These are phyloP conservation scores for Pseudonitzschia multistriata DNA, from an alignment of 108 stramenopile genomes.

Conservation along the genomic window DNA sequence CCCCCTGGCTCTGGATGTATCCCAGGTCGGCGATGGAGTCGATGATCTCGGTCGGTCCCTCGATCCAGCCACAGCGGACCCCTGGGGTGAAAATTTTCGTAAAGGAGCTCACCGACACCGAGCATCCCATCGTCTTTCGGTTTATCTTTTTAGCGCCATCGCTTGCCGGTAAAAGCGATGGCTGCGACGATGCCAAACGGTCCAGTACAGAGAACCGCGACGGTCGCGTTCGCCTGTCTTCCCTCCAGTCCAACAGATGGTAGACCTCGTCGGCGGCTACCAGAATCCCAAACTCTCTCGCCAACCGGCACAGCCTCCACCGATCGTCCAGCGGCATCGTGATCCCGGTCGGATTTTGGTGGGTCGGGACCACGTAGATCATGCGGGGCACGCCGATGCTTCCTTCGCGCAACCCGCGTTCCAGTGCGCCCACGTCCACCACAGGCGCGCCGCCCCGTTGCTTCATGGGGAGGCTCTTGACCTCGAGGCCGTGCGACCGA, in stretches of 20 bases:
- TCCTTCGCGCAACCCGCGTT: constrained; percentile 35
- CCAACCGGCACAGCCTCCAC: constrained; percentile 40
- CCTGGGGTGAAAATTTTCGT: constrained; percentile 74
- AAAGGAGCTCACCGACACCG: constrained; percentile 69
- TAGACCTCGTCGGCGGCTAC: constrained; percentile 74
- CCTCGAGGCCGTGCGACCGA: constrained; percentile 43
- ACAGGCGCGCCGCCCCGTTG: constrained; percentile 6
- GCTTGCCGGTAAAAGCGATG: background rate
- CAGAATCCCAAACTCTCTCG: constrained; percentile 44
- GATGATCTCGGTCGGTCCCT: constrained; percentile 52
- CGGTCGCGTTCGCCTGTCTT: constrained; percentile 29
- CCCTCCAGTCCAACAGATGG: constrained; percentile 66
- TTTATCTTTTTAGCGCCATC: background rate
- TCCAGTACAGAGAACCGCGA: constrained; percentile 51
- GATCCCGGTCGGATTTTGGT: constrained; percentile 69
- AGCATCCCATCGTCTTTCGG: constrained; percentile 47
- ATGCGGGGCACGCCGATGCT: constrained; percentile 28
- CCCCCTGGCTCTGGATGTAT: constrained; percentile 68
- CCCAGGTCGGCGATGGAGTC: constrained; percentile 41
- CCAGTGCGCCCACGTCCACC: constrained; percentile 50
- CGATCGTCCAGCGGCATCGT: constrained; percentile 52
- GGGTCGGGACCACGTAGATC: constrained; percentile 68
- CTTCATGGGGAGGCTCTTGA: constrained; percentile 54
- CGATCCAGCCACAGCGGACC: constrained; percentile 68
- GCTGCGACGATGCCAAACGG: background rate